Evolutionary conservation across 2,329 filamentous ascomycete species (phyloP).

Genomic region (Aspergillus tubingensis): DNA sequence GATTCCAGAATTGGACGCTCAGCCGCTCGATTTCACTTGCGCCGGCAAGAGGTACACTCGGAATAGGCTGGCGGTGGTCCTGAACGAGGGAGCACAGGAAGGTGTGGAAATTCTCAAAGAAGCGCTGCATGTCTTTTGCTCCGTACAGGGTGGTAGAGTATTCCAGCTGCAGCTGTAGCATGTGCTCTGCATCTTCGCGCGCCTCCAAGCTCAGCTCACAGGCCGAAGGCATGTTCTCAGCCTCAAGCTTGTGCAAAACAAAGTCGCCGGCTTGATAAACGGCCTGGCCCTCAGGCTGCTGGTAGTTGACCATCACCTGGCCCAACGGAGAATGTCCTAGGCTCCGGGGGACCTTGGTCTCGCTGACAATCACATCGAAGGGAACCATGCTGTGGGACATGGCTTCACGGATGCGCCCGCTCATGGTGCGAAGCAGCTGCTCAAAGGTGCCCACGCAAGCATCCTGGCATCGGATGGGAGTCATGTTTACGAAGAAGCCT

Average conservation of each 20-base stretch:
- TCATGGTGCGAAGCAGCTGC: background rate
- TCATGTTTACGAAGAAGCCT: slow-evolving; percentile 7
- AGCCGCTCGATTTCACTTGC: background rate
- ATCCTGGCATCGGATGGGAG: background rate
- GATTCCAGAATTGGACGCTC: background rate
- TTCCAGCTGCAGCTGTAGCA: slow-evolving; percentile 3
- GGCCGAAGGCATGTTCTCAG: background rate
- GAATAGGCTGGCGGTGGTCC: slow-evolving; percentile 6
- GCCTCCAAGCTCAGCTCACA: slow-evolving; percentile 3
- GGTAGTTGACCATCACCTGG: slow-evolving; percentile 6
- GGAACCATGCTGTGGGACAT: background rate
- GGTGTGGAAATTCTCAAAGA: slow-evolving; percentile 5
- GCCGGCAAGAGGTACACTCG: background rate
- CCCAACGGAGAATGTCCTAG: slow-evolving; percentile 5
- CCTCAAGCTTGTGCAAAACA: background rate
- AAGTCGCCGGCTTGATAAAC: background rate
- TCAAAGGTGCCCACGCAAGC: background rate
- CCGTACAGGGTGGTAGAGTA: slow-evolving; percentile 3
- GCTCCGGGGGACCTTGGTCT: background rate
- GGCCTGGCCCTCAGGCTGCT: background rate
- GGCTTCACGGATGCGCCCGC: background rate
- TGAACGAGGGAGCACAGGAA: background rate
- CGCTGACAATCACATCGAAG: slow-evolving; percentile 6
- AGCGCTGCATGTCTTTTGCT: background rate
- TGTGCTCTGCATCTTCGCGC: background rate